A percentile compares a stretch with the other conserved stretches of the same genome.
phyloP scores from a whole-genome alignment of 208 protist genomes.

The Trypanosoma vivax region DNA sequence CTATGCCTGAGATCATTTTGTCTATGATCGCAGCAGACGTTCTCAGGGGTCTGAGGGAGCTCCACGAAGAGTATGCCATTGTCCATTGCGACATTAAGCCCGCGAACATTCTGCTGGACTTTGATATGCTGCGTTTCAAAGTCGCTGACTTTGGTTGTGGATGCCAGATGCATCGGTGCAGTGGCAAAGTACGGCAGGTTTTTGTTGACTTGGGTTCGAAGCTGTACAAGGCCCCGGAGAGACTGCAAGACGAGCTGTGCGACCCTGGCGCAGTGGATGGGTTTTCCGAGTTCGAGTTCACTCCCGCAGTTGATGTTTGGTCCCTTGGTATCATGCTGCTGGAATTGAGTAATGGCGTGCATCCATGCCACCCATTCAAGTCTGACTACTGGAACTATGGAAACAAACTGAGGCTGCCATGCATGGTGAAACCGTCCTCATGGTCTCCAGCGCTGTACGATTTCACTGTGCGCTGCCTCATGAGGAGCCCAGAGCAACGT shows the following conservation, averaged over 20 bases:
- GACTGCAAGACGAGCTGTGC: constrained; percentile 15
- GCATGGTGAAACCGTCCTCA: constrained; percentile 77
- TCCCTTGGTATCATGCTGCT: constrained; percentile 79
- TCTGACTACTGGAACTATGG: constrained; percentile 85
- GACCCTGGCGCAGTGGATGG: constrained; percentile 15
- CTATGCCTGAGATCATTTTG: constrained; percentile 99
- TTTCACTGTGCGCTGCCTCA: constrained; percentile 71
- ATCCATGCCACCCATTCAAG: constrained; percentile 82
- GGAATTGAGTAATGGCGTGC: constrained; percentile 64
- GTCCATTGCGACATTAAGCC: constrained; percentile 97
- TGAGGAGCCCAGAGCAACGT: constrained; percentile 33
- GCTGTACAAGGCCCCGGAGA: constrained; percentile 84
- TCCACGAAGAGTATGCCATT: constrained; percentile 83
- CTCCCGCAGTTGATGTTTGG: constrained; percentile 82
- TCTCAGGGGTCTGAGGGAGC: constrained; percentile 64
- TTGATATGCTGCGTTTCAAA: constrained; percentile 67
- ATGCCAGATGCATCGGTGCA: constrained; percentile 52
- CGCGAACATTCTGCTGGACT: constrained; percentile 92
- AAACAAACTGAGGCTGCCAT: constrained; percentile 53
- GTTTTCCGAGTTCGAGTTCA: constrained; percentile 48
- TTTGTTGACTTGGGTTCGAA: constrained; percentile 73
- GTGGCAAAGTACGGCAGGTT: constrained; percentile 26
- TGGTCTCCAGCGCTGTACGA: constrained; percentile 71
- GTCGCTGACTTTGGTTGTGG: constrained; percentile 85
- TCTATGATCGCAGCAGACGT: constrained; percentile 98